Evolutionary conservation across 331 rosid genomes (phyloP).

Genomic region (Malus hybrid): DNA sequence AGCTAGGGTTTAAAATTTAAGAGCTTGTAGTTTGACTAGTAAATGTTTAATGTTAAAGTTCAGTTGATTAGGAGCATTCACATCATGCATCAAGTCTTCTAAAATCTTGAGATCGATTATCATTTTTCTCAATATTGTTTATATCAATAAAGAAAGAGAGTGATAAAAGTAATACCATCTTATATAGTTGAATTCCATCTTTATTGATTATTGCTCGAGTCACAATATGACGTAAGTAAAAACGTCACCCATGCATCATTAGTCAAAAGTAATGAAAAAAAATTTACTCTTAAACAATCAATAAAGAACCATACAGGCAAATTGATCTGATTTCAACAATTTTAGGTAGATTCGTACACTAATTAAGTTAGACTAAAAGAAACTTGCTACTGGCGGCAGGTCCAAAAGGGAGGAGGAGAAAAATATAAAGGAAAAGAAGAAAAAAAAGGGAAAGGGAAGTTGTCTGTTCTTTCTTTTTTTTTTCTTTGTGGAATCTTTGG

Average conservation of each 20-base stretch:
- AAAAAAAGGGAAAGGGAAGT: not conserved
- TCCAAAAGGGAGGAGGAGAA: not conserved
- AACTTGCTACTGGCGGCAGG: not conserved
- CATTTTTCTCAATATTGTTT: not conserved
- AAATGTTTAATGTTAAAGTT: no score
- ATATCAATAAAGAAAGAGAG: no score
- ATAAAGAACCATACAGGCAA: not conserved
- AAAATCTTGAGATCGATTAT: no score
- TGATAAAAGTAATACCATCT: no score
- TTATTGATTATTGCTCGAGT: no score
- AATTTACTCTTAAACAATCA: not conserved
- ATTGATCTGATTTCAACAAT: not conserved
- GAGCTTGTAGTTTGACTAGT: not conserved
- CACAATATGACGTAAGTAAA: not conserved
- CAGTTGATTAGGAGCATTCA: not conserved
- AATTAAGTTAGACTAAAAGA: not conserved
- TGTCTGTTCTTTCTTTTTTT: not conserved
- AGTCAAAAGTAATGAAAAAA: not conserved
- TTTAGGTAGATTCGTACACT: not conserved
- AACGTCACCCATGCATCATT: not conserved
- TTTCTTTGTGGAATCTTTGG: not conserved
- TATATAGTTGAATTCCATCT: not conserved
- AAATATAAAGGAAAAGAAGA: not conserved
- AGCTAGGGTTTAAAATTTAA: not conserved
- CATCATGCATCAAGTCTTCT: not conserved